Conservation (phyloP, 2,329 filamentous ascomycete species). For the Pseudocercospora musae region DNA sequence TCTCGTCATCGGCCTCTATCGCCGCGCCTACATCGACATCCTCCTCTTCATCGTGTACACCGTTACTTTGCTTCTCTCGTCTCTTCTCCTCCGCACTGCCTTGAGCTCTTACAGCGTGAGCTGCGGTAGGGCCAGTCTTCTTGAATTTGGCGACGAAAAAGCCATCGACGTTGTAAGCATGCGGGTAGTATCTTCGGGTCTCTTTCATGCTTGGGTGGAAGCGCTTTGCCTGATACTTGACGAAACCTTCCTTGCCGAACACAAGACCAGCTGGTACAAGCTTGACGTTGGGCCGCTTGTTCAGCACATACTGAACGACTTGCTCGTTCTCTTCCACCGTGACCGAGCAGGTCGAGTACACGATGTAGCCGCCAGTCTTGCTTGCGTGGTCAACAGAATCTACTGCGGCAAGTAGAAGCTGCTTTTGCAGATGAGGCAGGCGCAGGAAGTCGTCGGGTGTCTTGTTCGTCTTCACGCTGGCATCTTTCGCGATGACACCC, state of each 20-base stretch:
- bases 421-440: slow-evolving; percentile 91
- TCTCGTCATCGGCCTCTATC: slow-evolving; percentile 46
- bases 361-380: slow-evolving; percentile 90
- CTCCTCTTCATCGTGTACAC: slow-evolving; percentile 54
- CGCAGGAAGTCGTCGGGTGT: slow-evolving; percentile 91
- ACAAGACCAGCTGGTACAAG: slow-evolving; percentile 86
- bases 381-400: slow-evolving; percentile 89
- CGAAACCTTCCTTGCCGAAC: slow-evolving; percentile 92
- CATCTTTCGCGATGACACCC: slow-evolving; percentile 95
- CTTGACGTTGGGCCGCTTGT: slow-evolving; percentile 86
- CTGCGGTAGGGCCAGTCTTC: slow-evolving; percentile 76
- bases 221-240: slow-evolving; percentile 81
- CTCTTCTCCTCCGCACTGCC: slow-evolving; percentile 32
- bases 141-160: slow-evolving; percentile 99
- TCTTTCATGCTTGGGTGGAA: slow-evolving; percentile 83
- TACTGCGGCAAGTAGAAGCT: slow-evolving; percentile 86
- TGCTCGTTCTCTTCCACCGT: slow-evolving; percentile 92
- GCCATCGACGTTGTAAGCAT: slow-evolving; percentile 91
- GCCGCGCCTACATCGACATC: slow-evolving; percentile 48
- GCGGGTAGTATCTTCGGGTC: slow-evolving; percentile 83
- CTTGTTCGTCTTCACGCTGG: slow-evolving; percentile 97
- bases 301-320: slow-evolving; percentile 89
- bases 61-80: slow-evolving; percentile 23
- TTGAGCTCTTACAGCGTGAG: slow-evolving; percentile 50
- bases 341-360: slow-evolving; percentile 95